A percentile compares a stretch with the other conserved stretches of the same genome.
Conservation (phyloP, 169 alveolate genomes). For the Plasmodium gonderi region DNA sequence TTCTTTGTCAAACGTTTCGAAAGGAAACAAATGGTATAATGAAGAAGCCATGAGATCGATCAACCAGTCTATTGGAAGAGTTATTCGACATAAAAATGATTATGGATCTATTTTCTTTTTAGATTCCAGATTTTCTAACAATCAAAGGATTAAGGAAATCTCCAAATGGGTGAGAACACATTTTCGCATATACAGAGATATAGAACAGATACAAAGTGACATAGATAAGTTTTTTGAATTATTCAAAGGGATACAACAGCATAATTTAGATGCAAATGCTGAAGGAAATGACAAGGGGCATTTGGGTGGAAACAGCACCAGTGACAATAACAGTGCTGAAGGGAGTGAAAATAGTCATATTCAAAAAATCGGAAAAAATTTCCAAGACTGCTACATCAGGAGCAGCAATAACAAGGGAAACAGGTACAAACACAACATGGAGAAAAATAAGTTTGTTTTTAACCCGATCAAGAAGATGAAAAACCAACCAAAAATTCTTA, state of each 20-base stretch:
- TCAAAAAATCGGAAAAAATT: constrained; percentile 48
- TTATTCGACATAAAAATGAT: constrained; percentile 94
- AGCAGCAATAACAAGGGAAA: constrained; percentile 3
- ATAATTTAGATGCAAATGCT: background rate
- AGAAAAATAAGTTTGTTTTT: constrained; percentile 40
- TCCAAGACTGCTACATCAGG: constrained; percentile 63
- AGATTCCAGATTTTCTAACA: constrained; percentile 89
- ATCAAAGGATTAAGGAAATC: constrained; percentile 82
- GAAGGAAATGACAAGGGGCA: background rate
- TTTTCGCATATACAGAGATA: constrained; percentile 58
- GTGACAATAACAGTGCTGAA: background rate
- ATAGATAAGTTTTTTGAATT: constrained; percentile 72
- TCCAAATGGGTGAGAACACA: constrained; percentile 90
- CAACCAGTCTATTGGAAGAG: constrained; percentile 97
- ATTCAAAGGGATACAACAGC: constrained; percentile 38
- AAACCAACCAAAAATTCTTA: constrained; percentile 62
- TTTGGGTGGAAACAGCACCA: background rate
- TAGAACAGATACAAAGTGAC: constrained; percentile 73
- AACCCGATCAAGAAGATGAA: constrained; percentile 58
- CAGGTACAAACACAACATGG: constrained; percentile 16
- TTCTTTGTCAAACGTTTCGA: constrained; percentile 4
- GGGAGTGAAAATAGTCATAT: background rate
- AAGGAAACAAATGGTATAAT: constrained; percentile 92
- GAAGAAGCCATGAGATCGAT: constrained; percentile 95
- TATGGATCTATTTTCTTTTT: constrained; percentile 93